Base-by-base conservation (phyloP, 495 filamentous ascomycete genomes). In the Daldinia grandis region DNA sequence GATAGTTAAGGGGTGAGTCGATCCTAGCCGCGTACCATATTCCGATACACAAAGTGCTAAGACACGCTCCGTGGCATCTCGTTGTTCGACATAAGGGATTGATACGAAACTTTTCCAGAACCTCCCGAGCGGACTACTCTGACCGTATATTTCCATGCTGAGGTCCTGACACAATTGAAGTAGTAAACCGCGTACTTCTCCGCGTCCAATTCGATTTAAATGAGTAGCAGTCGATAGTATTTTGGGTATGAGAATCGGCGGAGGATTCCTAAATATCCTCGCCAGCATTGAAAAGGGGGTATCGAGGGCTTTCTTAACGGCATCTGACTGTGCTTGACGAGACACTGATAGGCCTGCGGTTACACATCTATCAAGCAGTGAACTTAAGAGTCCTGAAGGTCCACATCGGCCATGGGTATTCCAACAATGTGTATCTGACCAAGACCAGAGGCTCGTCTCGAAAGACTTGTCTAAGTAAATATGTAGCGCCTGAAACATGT, bases 191-290 rank as follows among this genome's bases (percentile, higher is more conserved):
- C 69, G 73, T 44, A 77, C 74, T 35, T 77, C 75, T 47, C 19
- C 59, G 31, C 75, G 70, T 25, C 75, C 73, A 47, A 74, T 68
- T 58, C 66, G 59, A 64, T 66, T 62, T 17, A 77, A 63, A 53
- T 74, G 75, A 19, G 66, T 51, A 31, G 71, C 70, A 35, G 69
- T 61, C 38, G 73, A 72, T 17, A 77, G 62, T 53, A 77, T n/a
- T 42, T 71, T 74, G 9, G 75, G 65, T 63, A 77, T 66, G 31
- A 73, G 50, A 2, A 74, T 65, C 14, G 75, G 75, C 5, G 75
- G 75, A 30, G 75, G 75, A 25, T 77, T 75, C 12, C 58, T 76
- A 55, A 77, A 77, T 17, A 76, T 68, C 55, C 73, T 68, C n/a
- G 72, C 69, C 27, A 77, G 59, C 58, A 77, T 70, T 21, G 73